Evolutionary conservation across 2,329 filamentous ascomycete species (phyloP).

Genomic region (Neopestalotiopsis sp.): DNA sequence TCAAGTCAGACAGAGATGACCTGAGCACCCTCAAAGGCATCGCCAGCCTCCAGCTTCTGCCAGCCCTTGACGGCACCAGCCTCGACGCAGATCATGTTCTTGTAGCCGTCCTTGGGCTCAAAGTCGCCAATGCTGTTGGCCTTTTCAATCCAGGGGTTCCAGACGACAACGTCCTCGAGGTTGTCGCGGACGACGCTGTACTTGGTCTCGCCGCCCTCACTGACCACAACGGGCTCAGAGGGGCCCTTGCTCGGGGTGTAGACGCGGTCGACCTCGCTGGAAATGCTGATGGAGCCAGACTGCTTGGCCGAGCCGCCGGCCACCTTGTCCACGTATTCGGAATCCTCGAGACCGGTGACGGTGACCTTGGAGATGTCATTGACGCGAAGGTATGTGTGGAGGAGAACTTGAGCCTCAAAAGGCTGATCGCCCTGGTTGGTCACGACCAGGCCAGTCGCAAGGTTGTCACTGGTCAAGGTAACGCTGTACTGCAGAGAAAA

Average conservation of each 20-base stretch:
- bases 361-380: slow-evolving; percentile 80
- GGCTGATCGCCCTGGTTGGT: slow-evolving; percentile 83
- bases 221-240: slow-evolving; percentile 61
- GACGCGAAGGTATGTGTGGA: slow-evolving; percentile 89
- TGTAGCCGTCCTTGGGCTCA: slow-evolving; percentile 85
- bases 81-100: slow-evolving; percentile 94
- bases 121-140: slow-evolving; percentile 85
- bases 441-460: slow-evolving; percentile 84
- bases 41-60: slow-evolving; percentile 83
- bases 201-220: slow-evolving; percentile 65
- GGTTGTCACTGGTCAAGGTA: slow-evolving; percentile 74
- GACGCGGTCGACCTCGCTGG: slow-evolving; percentile 84
- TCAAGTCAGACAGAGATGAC: slow-evolving; percentile 48
- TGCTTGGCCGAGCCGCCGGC: slow-evolving; percentile 68
- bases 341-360: slow-evolving; percentile 77
- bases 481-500: slow-evolving; percentile 95
- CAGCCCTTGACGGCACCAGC: slow-evolving; percentile 83
- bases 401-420: slow-evolving; percentile 89
- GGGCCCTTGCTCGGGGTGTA: slow-evolving; percentile 76
- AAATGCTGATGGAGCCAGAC: slow-evolving; percentile 69
- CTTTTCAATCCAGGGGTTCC: slow-evolving; percentile 96
- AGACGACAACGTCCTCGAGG: slow-evolving; percentile 87
- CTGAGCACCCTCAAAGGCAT: slow-evolving; percentile 68
- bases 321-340: slow-evolving; percentile 85
- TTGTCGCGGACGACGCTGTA: slow-evolving; percentile 84